Conservation (phyloP, 495 filamentous ascomycete genomes). For the Pseudoneurospora amorphoporcata region DNA sequence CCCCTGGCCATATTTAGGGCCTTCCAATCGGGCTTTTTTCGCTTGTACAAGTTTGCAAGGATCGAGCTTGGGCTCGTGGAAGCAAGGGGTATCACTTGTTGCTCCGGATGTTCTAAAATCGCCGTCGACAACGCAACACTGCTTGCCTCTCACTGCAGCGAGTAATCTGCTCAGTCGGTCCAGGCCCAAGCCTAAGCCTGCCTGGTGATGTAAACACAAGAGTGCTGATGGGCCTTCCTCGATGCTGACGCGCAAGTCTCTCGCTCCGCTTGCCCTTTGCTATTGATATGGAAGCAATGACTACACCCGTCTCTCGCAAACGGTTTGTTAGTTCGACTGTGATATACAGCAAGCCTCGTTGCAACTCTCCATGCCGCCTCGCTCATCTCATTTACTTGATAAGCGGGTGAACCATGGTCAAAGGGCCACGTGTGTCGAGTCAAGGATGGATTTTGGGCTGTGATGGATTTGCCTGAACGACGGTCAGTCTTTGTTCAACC, state of each 20-base stretch:
- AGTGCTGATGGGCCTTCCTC: background rate
- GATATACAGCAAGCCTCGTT: background rate
- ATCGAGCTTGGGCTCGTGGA: background rate
- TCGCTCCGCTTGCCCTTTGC: background rate
- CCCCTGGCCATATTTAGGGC: background rate
- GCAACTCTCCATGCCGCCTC: background rate
- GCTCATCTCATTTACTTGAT: background rate
- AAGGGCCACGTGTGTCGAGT: constrained; percentile 41
- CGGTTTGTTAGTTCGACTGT: background rate
- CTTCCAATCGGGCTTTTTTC: background rate
- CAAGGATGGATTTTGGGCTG: constrained; percentile 26
- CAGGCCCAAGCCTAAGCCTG: background rate
- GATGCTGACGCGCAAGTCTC: background rate
- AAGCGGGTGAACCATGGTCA: constrained; percentile 6
- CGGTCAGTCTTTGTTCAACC: constrained; percentile 34
- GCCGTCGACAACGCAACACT: background rate
- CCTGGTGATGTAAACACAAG: background rate
- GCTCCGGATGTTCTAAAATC: background rate
- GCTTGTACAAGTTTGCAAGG: background rate
- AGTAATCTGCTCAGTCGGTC: background rate
- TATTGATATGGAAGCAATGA: background rate
- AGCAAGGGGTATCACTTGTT: background rate
- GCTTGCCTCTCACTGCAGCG: background rate
- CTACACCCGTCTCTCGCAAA: background rate
- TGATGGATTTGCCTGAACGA: constrained; percentile 25